A percentile compares a stretch with the other conserved stretches of the same genome.
Conservation (phyloP, 805 yeast species). For the Candida quercuum region DNA sequence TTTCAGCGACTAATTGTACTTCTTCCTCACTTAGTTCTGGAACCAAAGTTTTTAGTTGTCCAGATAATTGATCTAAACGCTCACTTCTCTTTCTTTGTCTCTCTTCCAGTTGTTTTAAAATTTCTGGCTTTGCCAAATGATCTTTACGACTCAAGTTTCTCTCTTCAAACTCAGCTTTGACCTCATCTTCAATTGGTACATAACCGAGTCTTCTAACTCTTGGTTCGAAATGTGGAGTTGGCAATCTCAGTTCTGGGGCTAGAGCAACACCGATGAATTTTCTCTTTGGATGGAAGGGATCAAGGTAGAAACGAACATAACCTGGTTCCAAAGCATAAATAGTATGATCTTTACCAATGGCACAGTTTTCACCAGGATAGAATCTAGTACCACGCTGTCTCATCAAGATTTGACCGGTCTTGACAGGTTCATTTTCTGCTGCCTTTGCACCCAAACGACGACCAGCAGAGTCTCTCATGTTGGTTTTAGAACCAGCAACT, state of each 20-base stretch:
- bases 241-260: constrained; percentile 55
- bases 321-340: constrained; percentile 91
- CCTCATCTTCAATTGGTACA: constrained; percentile 43
- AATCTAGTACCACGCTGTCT: constrained; percentile 94
- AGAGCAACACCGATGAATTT: constrained; percentile 87
- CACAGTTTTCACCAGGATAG: constrained; percentile 89
- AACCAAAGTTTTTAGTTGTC: constrained; percentile 23
- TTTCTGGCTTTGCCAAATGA: constrained; percentile 46
- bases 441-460: constrained; percentile 88
- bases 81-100: constrained; percentile 36
- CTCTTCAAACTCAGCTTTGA: constrained; percentile 53
- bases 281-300: constrained; percentile 94
- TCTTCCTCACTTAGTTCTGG: constrained; percentile 27
- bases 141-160: constrained; percentile 64
- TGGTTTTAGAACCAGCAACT: constrained; percentile 93
- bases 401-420: constrained; percentile 81
- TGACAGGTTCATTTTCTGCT: constrained; percentile 67
- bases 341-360: constrained; percentile 92
- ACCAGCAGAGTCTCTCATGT: constrained; percentile 92
- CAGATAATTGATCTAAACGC: constrained; percentile 25
- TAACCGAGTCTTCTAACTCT: constrained; percentile 80
- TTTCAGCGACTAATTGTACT: constrained; percentile 35
- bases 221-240: constrained; percentile 90
- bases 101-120: constrained; percentile 33
- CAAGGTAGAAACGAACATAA: constrained; percentile 81